phyloP scores from a whole-genome alignment of 2,329 filamentous ascomycete genomes.

The Colletotrichum simmondsii region DNA sequence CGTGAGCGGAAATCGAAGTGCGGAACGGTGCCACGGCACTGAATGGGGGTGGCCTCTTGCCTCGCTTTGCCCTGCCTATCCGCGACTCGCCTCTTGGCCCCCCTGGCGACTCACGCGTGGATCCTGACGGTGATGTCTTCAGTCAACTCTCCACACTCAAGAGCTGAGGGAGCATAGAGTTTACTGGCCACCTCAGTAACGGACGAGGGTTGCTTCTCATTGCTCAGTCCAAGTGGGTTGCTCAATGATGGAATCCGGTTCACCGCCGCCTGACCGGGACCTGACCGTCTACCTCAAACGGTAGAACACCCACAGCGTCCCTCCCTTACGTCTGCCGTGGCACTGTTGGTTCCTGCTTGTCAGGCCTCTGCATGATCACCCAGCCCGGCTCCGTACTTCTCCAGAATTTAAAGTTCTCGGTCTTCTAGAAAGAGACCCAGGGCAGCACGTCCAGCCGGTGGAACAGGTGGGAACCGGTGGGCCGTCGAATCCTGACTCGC shows the following conservation, averaged over 20 bases:
- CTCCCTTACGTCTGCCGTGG: background rate
- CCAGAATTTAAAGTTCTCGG: slow-evolving; percentile 31
- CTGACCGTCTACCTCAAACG: slow-evolving; percentile 33
- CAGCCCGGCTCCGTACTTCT: background rate
- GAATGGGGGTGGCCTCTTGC: background rate
- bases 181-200: background rate
- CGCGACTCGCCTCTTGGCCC: slow-evolving; percentile 17
- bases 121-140: slow-evolving; percentile 4
- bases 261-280: slow-evolving; percentile 29
- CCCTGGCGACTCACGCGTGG: slow-evolving; percentile 1
- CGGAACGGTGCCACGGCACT: slow-evolving; percentile 13
- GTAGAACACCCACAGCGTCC: slow-evolving; percentile 4
- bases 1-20: background rate
- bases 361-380: slow-evolving; percentile 34
- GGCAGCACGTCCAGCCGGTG: slow-evolving; percentile 15
- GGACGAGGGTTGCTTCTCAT: background rate
- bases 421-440: slow-evolving; percentile 26
- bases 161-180: background rate
- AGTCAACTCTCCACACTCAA: background rate
- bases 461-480: slow-evolving; percentile 33
- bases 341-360: slow-evolving; percentile 28
- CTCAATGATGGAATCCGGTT: background rate
- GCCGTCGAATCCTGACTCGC: slow-evolving; percentile 21
- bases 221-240: background rate
- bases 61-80: slow-evolving; percentile 14